Conservation (phyloP, 352 stramenopile genomes). For the Plasmopara muralis region DNA sequence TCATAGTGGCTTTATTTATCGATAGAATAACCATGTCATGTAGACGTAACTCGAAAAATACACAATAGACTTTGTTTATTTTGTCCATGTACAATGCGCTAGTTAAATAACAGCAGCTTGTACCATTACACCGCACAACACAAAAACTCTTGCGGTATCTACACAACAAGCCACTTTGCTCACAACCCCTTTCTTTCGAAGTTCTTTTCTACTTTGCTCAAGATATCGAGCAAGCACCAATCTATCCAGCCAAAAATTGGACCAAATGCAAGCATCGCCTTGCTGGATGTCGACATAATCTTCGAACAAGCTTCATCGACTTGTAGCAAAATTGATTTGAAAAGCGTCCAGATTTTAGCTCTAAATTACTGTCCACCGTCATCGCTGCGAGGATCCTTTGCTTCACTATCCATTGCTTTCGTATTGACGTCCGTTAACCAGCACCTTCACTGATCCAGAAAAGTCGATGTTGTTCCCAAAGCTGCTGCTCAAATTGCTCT, state of each 20-base stretch:
- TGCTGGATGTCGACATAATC: neutral
- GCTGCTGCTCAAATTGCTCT: conserved; percentile 34
- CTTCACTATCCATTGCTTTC: neutral
- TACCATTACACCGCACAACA: neutral
- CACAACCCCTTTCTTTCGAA: neutral
- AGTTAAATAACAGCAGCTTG: neutral
- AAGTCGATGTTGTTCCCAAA: conserved; percentile 61
- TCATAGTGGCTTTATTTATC: neutral
- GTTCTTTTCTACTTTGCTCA: neutral
- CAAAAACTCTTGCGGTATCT: neutral
- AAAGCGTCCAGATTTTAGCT: neutral
- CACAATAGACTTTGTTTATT: neutral
- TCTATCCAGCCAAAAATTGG: neutral
- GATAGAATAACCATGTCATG: neutral
- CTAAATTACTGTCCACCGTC: neutral
- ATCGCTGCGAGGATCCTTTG: neutral
- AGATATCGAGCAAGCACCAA: neutral
- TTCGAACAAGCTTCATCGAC: neutral
- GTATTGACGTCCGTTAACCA: conserved; percentile 8
- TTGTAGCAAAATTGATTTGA: neutral
- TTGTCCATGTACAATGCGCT: neutral
- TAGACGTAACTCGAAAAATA: neutral
- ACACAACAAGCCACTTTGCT: neutral
- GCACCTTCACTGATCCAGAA: conserved; percentile 74
- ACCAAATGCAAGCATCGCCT: neutral